Conservation (phyloP, 78 protist species). For the Guillardia theta region DNA sequence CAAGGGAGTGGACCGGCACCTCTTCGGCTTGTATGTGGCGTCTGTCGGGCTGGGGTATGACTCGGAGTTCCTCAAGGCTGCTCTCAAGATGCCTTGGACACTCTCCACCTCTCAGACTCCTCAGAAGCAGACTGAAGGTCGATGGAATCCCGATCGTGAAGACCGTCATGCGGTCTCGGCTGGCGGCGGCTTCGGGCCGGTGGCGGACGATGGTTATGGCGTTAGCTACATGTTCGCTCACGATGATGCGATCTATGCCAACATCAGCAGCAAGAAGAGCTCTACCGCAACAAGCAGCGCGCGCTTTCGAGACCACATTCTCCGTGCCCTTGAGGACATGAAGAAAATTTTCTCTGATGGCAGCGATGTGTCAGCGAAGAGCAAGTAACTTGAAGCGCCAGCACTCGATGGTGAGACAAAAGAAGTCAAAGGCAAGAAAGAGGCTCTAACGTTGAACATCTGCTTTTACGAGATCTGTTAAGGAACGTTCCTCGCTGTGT, state of each 20-base stretch:
- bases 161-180: neutral
- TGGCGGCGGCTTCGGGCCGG: conserved; percentile 44
- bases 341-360: too few species aligned
- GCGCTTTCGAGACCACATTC: neutral
- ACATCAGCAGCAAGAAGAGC: conserved; percentile 33
- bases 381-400: neutral
- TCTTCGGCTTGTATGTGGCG: neutral
- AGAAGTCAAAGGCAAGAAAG: too few species aligned
- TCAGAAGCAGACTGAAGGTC: neutral
- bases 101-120: conserved; percentile 23
- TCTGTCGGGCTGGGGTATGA: neutral
- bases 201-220: conserved; percentile 39
- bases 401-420: neutral
- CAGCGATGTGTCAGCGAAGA: too few species aligned
- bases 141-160: neutral
- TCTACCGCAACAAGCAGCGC: neutral
- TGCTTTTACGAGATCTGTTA: too few species aligned
- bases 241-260: neutral
- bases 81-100: neutral
- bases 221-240: neutral
- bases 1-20: conserved; percentile 33
- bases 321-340: neutral
- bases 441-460: too few species aligned
- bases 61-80: neutral
- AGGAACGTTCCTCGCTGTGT: too few species aligned